Conservation (phyloP, 768 basidiomycete species). For the Auriculariales sp. region DNA sequence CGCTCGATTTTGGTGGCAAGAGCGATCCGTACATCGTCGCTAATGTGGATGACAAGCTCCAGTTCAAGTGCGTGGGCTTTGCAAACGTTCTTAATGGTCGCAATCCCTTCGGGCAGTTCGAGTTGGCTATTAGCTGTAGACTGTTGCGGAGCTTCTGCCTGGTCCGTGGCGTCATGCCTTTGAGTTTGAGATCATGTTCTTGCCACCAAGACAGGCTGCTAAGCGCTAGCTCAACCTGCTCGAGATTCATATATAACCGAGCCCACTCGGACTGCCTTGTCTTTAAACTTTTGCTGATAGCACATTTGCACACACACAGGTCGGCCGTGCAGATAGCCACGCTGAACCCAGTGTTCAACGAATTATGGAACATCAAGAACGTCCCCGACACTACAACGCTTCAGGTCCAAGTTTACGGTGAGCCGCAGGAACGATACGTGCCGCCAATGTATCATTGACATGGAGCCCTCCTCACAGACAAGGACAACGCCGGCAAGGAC, state of each 20-base stretch:
- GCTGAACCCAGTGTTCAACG: constrained; percentile 59
- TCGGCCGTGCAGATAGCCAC: constrained; percentile 49
- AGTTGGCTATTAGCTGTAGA: no score
- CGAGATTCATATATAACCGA: neutral
- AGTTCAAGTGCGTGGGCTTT: constrained; percentile 40
- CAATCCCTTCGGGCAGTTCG: no score
- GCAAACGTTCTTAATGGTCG: neutral
- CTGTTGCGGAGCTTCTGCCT: no score
- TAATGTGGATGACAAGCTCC: constrained; percentile 44
- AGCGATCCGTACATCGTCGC: constrained; percentile 66
- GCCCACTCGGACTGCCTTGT: neutral
- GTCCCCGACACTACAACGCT: constrained; percentile 51
- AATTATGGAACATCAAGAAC: constrained; percentile 57
- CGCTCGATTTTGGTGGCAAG: constrained; percentile 47
- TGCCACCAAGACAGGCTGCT: no score
- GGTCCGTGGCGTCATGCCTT: no score
- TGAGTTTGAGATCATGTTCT: no score
- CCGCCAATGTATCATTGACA: no score
- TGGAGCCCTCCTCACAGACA: no score
- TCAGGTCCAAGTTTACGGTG: constrained; percentile 41
- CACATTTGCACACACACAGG: constrained; percentile 20
- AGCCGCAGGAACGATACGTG: no score
- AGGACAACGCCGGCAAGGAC: constrained; percentile 46
- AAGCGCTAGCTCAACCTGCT: neutral
- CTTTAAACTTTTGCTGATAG: neutral